phyloP scores from a whole-genome alignment of 2,329 filamentous ascomycete species.

The Zymoseptoria crescenta region DNA sequence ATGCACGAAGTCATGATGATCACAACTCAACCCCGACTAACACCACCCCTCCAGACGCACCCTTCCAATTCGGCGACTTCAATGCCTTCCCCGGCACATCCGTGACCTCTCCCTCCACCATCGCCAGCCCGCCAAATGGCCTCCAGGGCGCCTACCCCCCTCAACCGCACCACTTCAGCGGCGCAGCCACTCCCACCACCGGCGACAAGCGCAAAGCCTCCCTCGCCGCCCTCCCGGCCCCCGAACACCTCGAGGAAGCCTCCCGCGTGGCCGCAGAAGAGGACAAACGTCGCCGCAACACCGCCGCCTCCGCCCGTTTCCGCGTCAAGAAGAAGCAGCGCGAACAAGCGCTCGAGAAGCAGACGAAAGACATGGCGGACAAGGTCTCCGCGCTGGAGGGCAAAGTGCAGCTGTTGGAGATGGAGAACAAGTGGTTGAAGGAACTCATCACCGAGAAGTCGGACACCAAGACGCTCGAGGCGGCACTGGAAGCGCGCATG shows the following conservation, averaged over 20 bases:
- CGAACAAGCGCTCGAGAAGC: conserved; percentile 45
- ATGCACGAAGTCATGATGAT: conserved; percentile 2
- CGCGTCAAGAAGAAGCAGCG: conserved; percentile 50
- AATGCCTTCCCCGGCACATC: conserved; percentile 29
- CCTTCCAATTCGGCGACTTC: conserved; percentile 43
- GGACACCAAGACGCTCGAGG: conserved; percentile 24
- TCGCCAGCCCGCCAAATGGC: conserved; percentile 21
- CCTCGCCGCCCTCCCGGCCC: conserved; percentile 24
- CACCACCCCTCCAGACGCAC: conserved; percentile 20
- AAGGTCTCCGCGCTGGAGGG: conserved; percentile 39
- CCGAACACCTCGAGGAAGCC: conserved; percentile 37
- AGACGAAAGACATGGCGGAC: conserved; percentile 44
- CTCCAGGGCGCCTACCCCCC: conserved; percentile 24
- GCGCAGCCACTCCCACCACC: conserved; percentile 12
- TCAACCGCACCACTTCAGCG: conserved; percentile 16
- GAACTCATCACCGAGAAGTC: conserved; percentile 45
- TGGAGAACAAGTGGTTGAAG: conserved; percentile 48
- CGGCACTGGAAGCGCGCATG: conserved; percentile 15
- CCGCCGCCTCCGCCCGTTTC: conserved; percentile 46
- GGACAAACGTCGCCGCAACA: conserved; percentile 48
- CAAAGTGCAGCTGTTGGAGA: conserved; percentile 43
- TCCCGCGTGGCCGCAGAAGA: conserved; percentile 43
- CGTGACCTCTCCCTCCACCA: conserved; percentile 18
- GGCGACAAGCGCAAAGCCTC: conserved; percentile 44
- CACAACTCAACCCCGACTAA: conserved; percentile 4